Percentiles rank a stretch among this genome's conserved stretches.
Evolutionary conservation across 129 eudicot species (phyloP).

Genomic region (Heracleum sosnowskyi): DNA sequence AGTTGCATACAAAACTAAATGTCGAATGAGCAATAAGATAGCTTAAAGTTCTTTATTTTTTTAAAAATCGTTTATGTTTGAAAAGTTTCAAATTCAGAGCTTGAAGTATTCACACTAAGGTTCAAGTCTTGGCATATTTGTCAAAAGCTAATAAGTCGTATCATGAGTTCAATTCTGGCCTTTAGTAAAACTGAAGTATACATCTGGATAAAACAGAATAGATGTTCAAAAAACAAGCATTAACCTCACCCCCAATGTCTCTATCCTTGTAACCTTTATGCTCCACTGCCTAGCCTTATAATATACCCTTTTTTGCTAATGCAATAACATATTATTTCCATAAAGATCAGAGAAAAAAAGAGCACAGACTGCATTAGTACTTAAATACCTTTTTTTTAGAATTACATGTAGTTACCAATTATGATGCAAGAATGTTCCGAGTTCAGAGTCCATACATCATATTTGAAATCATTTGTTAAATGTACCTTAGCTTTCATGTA

Average conservation of each 20-base stretch:
- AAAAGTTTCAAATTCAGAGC: neutral
- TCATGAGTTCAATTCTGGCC: neutral
- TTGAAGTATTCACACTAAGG: neutral
- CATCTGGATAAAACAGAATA: neutral
- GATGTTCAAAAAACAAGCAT: neutral
- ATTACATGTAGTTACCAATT: neutral
- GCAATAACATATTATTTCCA: neutral
- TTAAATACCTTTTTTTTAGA: neutral
- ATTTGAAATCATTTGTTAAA: neutral
- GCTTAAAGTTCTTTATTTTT: neutral
- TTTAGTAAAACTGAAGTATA: neutral
- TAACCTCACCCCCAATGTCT: neutral
- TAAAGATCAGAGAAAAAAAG: neutral
- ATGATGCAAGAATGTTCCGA: neutral
- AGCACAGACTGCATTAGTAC: neutral
- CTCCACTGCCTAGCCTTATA: neutral
- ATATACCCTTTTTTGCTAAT: neutral
- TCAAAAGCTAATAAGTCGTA: neutral
- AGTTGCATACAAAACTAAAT: neutral
- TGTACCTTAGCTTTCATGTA: neutral
- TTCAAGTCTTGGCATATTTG: neutral
- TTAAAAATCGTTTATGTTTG: neutral
- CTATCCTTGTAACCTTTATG: neutral
- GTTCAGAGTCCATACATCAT: neutral
- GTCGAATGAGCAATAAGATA: neutral